Evolutionary conservation across 2,329 filamentous ascomycete genomes (phyloP).

Genomic region (Beauveria asiatica): DNA sequence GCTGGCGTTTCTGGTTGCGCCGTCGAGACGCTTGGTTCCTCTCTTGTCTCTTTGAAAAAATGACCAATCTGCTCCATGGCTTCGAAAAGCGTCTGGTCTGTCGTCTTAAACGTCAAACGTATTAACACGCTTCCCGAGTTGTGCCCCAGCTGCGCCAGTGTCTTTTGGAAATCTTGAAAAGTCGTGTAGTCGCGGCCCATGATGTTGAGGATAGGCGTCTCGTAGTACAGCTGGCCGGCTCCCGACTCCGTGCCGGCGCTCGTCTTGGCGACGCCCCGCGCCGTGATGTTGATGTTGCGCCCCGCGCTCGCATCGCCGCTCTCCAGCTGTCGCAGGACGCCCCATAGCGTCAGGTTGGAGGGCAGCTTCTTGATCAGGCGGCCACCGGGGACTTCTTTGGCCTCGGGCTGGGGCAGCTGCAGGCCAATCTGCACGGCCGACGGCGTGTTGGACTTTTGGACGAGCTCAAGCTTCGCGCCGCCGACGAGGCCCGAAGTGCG

Average conservation of each 20-base stretch:
- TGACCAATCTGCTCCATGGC: constrained; percentile 74
- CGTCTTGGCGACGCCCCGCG: constrained; percentile 62
- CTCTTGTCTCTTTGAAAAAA: constrained; percentile 55
- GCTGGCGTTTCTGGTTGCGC: constrained; percentile 8
- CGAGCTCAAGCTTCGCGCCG: constrained; percentile 87
- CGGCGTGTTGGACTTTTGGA: constrained; percentile 76
- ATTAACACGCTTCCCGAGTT: constrained; percentile 77
- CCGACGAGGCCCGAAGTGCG: constrained; percentile 73
- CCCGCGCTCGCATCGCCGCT: constrained; percentile 56
- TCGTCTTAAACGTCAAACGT: constrained; percentile 66
- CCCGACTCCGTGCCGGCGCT: constrained; percentile 42
- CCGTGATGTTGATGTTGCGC: constrained; percentile 70
- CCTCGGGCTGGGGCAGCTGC: constrained; percentile 68
- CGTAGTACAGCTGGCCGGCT: constrained; percentile 76
- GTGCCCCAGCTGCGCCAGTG: constrained; percentile 75
- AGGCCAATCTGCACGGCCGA: constrained; percentile 83
- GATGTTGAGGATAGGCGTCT: constrained; percentile 76
- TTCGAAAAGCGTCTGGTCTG: constrained; percentile 70
- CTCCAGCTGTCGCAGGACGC: constrained; percentile 84
- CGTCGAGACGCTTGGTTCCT: constrained; percentile 30
- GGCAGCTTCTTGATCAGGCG: constrained; percentile 78
- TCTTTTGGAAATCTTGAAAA: constrained; percentile 81
- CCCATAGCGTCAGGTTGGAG: constrained; percentile 82
- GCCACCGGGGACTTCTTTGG: constrained; percentile 50
- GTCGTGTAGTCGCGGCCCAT: constrained; percentile 71